phyloP scores from a whole-genome alignment of 305 asterid species.

The Andrographis paniculata region DNA sequence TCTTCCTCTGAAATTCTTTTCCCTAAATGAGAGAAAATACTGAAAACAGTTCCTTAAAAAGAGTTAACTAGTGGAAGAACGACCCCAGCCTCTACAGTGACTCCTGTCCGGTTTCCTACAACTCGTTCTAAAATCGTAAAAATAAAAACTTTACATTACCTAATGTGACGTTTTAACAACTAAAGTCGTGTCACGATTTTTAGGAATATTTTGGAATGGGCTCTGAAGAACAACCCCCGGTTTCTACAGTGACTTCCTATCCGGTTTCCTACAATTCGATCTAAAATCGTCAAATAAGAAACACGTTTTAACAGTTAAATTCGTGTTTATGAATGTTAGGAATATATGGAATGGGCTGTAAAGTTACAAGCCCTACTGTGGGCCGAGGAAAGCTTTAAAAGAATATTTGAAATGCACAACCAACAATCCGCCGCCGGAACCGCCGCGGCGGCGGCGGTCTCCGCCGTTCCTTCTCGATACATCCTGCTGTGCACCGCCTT shows the following conservation, averaged over 20 bases:
- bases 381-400: too few relatives aligned
- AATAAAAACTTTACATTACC: too few relatives aligned
- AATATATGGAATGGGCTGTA: too few relatives aligned
- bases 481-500: conserved; percentile 44
- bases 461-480: conserved; percentile 28
- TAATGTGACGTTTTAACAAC: not conserved
- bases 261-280: not conserved
- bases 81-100: too few relatives aligned
- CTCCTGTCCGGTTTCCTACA: too few relatives aligned
- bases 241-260: not conserved
- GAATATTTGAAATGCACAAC: too few relatives aligned
- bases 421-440: conserved; percentile 24
- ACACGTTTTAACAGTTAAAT: not conserved
- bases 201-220: not conserved
- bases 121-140: too few relatives aligned
- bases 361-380: too few relatives aligned
- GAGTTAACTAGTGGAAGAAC: too few relatives aligned
- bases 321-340: not conserved
- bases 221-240: not conserved
- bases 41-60: too few relatives aligned
- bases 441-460: conserved; percentile 17
- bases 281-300: not conserved
- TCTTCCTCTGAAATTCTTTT: too few relatives aligned
- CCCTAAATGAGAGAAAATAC: too few relatives aligned
- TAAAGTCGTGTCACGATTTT: not conserved